Conservation (phyloP, 148 eudicot species). For the Silene latifolia region DNA sequence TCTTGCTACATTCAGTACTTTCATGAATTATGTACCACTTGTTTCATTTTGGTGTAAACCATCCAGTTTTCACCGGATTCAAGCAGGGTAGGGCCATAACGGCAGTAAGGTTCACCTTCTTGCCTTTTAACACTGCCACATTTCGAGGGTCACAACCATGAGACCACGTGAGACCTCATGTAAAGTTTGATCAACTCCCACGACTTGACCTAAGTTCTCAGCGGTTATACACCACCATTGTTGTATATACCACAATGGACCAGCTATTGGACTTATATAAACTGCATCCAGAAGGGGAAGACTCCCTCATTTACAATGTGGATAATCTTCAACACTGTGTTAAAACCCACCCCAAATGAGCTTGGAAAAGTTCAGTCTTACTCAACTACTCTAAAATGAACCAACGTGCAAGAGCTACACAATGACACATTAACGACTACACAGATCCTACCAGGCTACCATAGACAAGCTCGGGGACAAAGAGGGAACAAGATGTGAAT, state of each 20-base stretch:
- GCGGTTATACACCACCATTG: not conserved
- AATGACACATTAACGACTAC: not conserved
- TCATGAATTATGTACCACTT: not conserved
- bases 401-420: not conserved
- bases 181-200: not conserved
- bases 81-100: not conserved
- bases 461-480: not conserved
- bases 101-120: not conserved
- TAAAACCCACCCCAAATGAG: not conserved
- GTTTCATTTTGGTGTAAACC: not conserved
- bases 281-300: conserved; percentile 1
- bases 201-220: not conserved
- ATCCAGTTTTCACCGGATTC: not conserved
- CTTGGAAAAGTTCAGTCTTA: conserved; percentile 4
- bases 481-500: not conserved
- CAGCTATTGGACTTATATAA: not conserved
- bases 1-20: not conserved
- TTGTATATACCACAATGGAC: not conserved
- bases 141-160: not conserved
- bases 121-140: not conserved
- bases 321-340: not conserved
- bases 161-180: too few species aligned
- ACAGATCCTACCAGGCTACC: not conserved
- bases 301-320: not conserved
- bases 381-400: not conserved